Evolutionary conservation across 257 asterid genomes (phyloP), one percentile per base, ranked within the genome.

Genomic region (Plantago ovata): DNA sequence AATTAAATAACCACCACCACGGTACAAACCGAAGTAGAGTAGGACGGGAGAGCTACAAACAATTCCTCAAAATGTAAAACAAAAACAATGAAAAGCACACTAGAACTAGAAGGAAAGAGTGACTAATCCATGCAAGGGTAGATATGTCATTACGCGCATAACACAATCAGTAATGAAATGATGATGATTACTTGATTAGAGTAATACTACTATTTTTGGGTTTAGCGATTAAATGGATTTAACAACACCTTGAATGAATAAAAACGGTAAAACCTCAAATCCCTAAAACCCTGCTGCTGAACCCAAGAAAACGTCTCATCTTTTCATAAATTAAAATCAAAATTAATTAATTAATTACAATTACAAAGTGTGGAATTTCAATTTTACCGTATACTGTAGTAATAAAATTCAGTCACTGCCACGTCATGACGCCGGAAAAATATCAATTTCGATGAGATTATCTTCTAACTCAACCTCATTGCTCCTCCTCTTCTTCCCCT

Each of bases 381-480:
- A n/a, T n/a, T n/a, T n/a, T n/a, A n/a, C n/a, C n/a, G n/a, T n/a
- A n/a, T n/a, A n/a, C n/a, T n/a, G n/a, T n/a, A n/a, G n/a, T n/a
- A n/a, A n/a, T n/a, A n/a, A n/a, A n/a, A n/a, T n/a, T n/a, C n/a
- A n/a, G n/a, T n/a, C n/a, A n/a, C n/a, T n/a, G n/a, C 66, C 62
- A 68, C 71, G 65, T 74, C 74, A 74, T 15, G 67, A 66, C 68
- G 57, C 68, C 79, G 90, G 84, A 11, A 39, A 74, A 2, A 86
- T 77, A 65, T 90, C 93, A 38, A 90, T 87, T 72, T 90, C 98
- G 9, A 90, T 90, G 71, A 90, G 44, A 65, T 88, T 88, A 16
- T 92, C 98, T 53, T 88, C 98, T 4, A 81, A 95, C 4, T 58
- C 71, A 63, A 81, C 90, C 58, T 62, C 60, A 16, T 41, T 50